A percentile compares a stretch with the other conserved stretches of the same genome.
Evolutionary conservation across 78 protist species (phyloP).

Genomic region (Dictyostelium firmibasis): DNA sequence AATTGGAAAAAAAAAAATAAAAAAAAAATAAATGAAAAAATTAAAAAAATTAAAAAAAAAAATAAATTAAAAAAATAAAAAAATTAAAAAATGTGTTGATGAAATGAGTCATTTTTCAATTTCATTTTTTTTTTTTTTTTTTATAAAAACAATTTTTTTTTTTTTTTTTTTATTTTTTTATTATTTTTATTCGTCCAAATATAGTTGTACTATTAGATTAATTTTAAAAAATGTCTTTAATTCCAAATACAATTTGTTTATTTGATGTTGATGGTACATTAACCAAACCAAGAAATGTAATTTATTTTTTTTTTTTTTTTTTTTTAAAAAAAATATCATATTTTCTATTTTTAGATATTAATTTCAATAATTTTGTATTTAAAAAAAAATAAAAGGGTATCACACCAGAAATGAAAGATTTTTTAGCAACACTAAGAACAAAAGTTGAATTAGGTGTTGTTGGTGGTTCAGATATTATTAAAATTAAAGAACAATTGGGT

Average conservation of each 20-base stretch:
- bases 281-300: conserved; percentile 90
- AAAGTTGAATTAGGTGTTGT: conserved; percentile 95
- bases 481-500: conserved; percentile 97
- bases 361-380: neutral
- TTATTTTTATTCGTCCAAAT: no score
- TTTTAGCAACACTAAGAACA: conserved; percentile 70
- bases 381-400: conserved; percentile 7
- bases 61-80: neutral
- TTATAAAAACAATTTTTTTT: neutral
- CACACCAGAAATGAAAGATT: conserved; percentile 80
- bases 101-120: no score
- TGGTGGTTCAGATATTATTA: conserved; percentile 98
- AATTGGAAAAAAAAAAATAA: neutral
- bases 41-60: neutral
- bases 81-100: neutral
- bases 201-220: no score
- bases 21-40: no score
- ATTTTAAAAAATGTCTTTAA: neutral
- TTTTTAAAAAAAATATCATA: neutral
- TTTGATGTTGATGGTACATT: conserved; percentile 99
- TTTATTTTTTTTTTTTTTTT: no score
- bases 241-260: conserved; percentile 87
- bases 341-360: neutral
- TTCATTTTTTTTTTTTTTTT: neutral
- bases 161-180: neutral